Evolutionary conservation across 345 rosid genomes (phyloP).

Genomic region (Gossypium arboreum): DNA sequence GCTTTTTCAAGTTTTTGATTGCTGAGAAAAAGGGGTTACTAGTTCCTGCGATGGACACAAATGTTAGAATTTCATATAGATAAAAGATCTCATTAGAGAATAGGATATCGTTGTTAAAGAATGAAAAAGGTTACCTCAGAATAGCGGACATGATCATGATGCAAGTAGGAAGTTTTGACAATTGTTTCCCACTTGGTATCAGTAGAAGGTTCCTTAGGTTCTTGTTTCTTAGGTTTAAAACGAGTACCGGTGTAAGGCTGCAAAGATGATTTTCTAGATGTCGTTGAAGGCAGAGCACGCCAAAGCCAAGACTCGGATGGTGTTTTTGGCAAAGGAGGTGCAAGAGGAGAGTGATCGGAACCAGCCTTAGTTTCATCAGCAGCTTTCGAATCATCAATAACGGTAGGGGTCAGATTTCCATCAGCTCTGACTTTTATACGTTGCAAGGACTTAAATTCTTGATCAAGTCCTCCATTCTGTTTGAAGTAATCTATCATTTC

Average conservation of each 20-base stretch:
- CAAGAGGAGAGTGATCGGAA: conserved; percentile 29
- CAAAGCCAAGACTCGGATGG: conserved; percentile 96
- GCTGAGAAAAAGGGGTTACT: conserved; percentile 44
- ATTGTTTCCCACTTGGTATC: conserved; percentile 89
- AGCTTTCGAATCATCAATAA: conserved; percentile 21
- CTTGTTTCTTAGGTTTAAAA: conserved; percentile 38
- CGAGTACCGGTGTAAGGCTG: conserved; percentile 28
- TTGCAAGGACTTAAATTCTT: conserved; percentile 31
- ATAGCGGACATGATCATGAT: conserved; percentile 76
- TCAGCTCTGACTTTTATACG: conserved; percentile 22
- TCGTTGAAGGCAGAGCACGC: conserved; percentile 60
- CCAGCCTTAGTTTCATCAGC: conserved; percentile 21
- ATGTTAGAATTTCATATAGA: background rate
- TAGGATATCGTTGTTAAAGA: background rate
- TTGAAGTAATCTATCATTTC: conserved; percentile 18
- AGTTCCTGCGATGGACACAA: conserved; percentile 52
- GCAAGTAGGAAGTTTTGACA: conserved; percentile 74
- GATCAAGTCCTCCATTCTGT: conserved; percentile 22
- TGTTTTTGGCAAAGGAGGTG: conserved; percentile 63
- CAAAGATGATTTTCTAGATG: conserved; percentile 37
- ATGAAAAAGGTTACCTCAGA: conserved; percentile 52
- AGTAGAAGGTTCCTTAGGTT: conserved; percentile 27
- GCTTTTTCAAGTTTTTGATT: conserved; percentile 31
- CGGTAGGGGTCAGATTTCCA: conserved; percentile 21
- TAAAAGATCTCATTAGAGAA: background rate